Base-by-base conservation (phyloP, 2,329 filamentous ascomycete species). In the Neonectria neomacrospora region DNA sequence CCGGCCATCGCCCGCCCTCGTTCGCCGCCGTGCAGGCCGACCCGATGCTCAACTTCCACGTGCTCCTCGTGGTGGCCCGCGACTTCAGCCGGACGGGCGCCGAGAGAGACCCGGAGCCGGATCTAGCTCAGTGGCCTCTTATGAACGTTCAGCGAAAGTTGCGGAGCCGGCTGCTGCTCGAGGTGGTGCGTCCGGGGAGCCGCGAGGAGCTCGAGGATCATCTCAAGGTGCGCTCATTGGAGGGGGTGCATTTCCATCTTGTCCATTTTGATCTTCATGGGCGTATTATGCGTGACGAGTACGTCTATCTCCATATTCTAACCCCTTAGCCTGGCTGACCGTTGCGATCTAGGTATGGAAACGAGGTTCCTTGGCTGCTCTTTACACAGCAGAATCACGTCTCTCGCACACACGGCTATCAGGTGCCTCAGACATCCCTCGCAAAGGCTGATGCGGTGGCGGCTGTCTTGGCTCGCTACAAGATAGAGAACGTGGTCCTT, bases 151-250 rank as follows among this genome's bases (percentile, higher is more conserved):
- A 57, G 53, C 45, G 41, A 39, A 56, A 47, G 59, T 16, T 62
- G n/a, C 54, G 52, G 28, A 57, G 59, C 22, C 45, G 59, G 16
- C 37, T 62, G 39, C 22, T 62, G 53, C 47, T 62, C 5, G 59
- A 62, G 32, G 59, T 62, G 20, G 59, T 62, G 59, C 59, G 59
- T 7, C 59, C 59, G 12, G 59, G 59, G 12, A 62, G 59, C 18
- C 54, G 37, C 20, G 59, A 62, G 59, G 53, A 62, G 28, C 47
- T 62, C 9, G 47, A 52, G 32, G 53, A 48, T 12, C 59, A 62
- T 54, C 26, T 62, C 6, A 41, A 48, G 28, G 28, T 57, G 47
- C 59, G 59, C 22, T 47, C 53, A 2, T 12, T 23, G 39, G 53
- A 62, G 47, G 59, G 59, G 10, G 41, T 51, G n/a, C 14, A 47